Evolutionary conservation across 805 yeast species (phyloP).

Genomic region (Kodamaea laetipori): DNA sequence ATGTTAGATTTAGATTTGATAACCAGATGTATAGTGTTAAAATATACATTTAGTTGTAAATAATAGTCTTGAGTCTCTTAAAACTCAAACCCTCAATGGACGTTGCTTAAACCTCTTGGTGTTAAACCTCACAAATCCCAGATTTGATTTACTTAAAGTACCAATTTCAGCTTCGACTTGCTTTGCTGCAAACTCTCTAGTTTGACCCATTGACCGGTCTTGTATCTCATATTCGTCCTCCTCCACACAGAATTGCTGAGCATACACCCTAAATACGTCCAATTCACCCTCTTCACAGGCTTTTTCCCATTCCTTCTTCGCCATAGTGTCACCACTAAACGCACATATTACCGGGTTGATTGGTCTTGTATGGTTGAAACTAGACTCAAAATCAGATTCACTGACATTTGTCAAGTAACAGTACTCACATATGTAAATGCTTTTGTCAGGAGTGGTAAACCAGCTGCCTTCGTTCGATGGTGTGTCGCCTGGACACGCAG

Average conservation of each 20-base stretch:
- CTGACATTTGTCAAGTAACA: conserved; percentile 2
- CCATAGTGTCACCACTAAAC: not conserved
- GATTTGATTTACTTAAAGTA: not conserved
- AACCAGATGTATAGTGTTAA: too few relatives aligned
- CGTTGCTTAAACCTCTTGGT: too few relatives aligned
- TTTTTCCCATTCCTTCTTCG: not conserved
- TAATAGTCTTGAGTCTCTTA: too few relatives aligned
- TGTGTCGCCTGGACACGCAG: not conserved
- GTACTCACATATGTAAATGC: conserved; percentile 1
- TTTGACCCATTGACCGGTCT: not conserved
- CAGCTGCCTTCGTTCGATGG: not conserved
- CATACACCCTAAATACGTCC: not conserved
- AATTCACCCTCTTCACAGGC: conserved; percentile 1
- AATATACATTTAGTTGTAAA: too few relatives aligned
- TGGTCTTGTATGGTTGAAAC: not conserved
- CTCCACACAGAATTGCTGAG: not conserved
- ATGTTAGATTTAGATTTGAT: too few relatives aligned
- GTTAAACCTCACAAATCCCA: not conserved
- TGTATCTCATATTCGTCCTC: not conserved
- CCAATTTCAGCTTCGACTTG: too few relatives aligned
- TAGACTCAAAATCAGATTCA: not conserved
- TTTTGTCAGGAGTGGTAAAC: not conserved
- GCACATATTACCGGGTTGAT: not conserved
- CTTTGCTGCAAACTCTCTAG: too few relatives aligned
- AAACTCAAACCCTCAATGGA: too few relatives aligned